Base-by-base conservation (phyloP, 148 eudicot genomes). In the Rheum nobile region DNA sequence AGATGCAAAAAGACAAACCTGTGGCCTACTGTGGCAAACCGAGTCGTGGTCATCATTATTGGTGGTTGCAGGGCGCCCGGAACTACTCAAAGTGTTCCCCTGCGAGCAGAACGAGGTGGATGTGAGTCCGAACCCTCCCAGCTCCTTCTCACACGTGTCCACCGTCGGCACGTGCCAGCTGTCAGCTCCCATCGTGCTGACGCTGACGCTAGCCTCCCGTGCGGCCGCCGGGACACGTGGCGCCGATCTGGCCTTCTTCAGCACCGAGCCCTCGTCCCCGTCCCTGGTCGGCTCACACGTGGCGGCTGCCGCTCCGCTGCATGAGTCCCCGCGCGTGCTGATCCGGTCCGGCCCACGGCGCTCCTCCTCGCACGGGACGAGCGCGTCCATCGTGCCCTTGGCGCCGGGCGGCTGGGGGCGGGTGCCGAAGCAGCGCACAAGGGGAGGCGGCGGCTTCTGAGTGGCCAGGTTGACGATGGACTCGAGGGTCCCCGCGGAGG, bases 391-490 rank as follows among this genome's bases (percentile, higher is more conserved):
- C 1, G 70, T n/a, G n/a, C n/a, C n/a, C n/a, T n/a, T n/a, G n/a
- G n/a, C n/a, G n/a, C n/a, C n/a, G n/a, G n/a, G n/a, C n/a, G n/a
- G n/a, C n/a, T n/a, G n/a, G n/a, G n/a, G n/a, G n/a, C n/a, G n/a
- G n/a, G n/a, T n/a, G n/a, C n/a, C n/a, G n/a, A n/a, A n/a, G n/a
- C n/a, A n/a, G n/a, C n/a, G n/a, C n/a, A n/a, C n/a, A n/a, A n/a
- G n/a, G n/a, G n/a, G n/a, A n/a, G n/a, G 43, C 13, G 39, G 22
- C 43, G 41, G 10, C 8, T 80, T 77, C n/a, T 57, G 31, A 39
- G 88, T 83, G 71, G 89, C 98, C 83, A 87, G 93, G 83, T 86
- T 77, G 35, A 93, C 98, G 0, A 93, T 76, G 3, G 98, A 89
- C 83, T 93, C 98, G 0, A 93, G 85, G 13, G 93, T 93, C 10